Base-by-base conservation (phyloP, 2,329 filamentous ascomycete genomes). In the Nothopassalora personata region DNA sequence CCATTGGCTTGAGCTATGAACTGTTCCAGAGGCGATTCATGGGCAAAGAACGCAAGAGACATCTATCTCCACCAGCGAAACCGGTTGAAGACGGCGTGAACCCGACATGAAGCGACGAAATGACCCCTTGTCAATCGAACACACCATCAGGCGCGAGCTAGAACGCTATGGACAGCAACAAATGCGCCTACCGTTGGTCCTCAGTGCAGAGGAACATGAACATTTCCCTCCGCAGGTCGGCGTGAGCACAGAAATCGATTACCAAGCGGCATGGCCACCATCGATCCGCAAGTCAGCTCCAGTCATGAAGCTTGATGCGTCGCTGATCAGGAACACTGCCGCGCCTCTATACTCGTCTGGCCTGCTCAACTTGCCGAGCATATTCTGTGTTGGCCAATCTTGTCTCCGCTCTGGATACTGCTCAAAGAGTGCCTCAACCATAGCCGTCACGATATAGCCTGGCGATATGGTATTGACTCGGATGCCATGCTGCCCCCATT, bases 301-400 rank as follows among this genome's bases (percentile, higher is more conserved):
- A 9, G 81, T 83, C 79, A 83, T 82, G 69, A 83, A 83, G 60
- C 74, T 77, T 66, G 78, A 81, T 19, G 73, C 73, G 58, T 74
- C 71, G 55, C 70, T 72, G 59, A 75, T 69, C 56, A 74, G 60
- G 65, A 75, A 75, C 4, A 75, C 71, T 11, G 67, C 73, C 10
- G 73, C 73, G 30, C 74, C 73, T 33, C 72, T 63, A 60, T 74
- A 76, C 60, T 75, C 73, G 47, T 71, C 62, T 1, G 73, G 73
- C 53, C 65, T 61, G 56, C 70, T 73, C 55, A 76, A 60, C 63
- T 72, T 70, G 27, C 73, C 85, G 55, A 96, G 79, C 90, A 96
- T 94, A 75, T 95, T 96, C 75, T 93, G 86, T 67, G 82, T 87
- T 15, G 89, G 84, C 91, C 91, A 96, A 60, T 86, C 82, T n/a